Evolutionary conservation across 2,329 filamentous ascomycete species (phyloP).

Genomic region (Rutstroemia sp.): DNA sequence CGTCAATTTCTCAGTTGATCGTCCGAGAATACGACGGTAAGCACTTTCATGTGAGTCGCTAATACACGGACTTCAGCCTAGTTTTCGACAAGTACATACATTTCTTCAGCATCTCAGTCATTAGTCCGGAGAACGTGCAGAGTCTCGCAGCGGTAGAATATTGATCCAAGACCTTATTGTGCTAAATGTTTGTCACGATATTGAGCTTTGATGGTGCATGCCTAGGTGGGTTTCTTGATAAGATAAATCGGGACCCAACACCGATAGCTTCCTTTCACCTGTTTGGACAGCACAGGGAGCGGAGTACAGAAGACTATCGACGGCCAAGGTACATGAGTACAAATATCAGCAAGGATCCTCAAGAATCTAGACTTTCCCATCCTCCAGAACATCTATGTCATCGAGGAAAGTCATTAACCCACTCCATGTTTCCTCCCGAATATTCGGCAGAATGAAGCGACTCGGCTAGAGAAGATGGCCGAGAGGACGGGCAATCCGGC

Average conservation of each 20-base stretch:
- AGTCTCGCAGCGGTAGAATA: neutral
- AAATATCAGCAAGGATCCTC: neutral
- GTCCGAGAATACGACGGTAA: constrained; percentile 2
- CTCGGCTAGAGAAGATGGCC: too few species aligned
- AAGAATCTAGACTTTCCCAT: neutral
- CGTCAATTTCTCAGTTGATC: neutral
- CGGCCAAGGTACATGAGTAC: neutral
- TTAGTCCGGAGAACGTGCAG: neutral
- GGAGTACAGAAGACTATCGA: neutral
- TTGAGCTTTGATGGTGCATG: too few species aligned
- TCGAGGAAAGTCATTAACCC: too few species aligned
- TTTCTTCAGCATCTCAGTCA: neutral
- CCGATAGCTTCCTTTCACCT: neutral
- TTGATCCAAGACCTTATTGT: too few species aligned
- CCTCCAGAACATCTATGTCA: neutral
- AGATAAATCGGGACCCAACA: neutral
- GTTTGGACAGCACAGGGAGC: neutral
- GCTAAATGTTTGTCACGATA: too few species aligned
- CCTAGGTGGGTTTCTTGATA: neutral
- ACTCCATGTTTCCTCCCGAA: neutral
- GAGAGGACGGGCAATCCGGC: too few species aligned
- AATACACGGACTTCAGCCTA: neutral
- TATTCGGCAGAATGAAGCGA: neutral
- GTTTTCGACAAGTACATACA: neutral
- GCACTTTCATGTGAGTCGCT: neutral